Conservation (phyloP, 192 early-diverging fungal species). For the Paraglomus occultum region DNA sequence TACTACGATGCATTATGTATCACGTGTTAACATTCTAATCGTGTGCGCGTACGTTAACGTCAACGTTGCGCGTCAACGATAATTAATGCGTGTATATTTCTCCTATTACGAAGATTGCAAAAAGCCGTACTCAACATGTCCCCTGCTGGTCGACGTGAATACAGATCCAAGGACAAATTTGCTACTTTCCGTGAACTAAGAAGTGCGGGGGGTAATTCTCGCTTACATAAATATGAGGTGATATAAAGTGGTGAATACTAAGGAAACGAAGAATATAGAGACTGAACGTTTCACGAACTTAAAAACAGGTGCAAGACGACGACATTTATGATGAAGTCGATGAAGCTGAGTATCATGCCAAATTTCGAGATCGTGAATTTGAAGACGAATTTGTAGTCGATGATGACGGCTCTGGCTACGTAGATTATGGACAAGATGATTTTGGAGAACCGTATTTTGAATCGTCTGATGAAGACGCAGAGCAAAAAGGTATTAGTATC, state of each 20-base stretch:
- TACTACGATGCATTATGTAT: too few relatives aligned
- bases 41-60: too few relatives aligned
- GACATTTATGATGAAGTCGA: conserved; percentile 58
- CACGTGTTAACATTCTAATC: too few relatives aligned
- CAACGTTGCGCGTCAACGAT: too few relatives aligned
- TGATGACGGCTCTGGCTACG: conserved; percentile 68
- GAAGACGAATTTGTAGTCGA: conserved; percentile 64
- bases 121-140: background rate
- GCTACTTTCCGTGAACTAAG: conserved; percentile 7
- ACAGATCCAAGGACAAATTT: background rate
- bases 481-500: conserved; percentile 19
- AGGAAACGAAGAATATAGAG: background rate
- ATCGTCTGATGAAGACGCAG: conserved; percentile 47
- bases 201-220: background rate
- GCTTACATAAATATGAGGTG: conserved; percentile 20
- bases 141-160: background rate
- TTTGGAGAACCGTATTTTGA: conserved; percentile 46
- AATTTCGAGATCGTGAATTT: conserved; percentile 33
- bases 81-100: too few relatives aligned
- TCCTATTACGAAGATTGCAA: background rate
- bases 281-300: background rate
- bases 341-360: conserved; percentile 54
- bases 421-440: conserved; percentile 54
- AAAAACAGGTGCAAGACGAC: conserved; percentile 36
- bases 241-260: background rate